Percentiles rank a stretch among this genome's conserved stretches.
phyloP scores from a whole-genome alignment of 164 flowering plant species.

The Warburgia ugandensis region DNA sequence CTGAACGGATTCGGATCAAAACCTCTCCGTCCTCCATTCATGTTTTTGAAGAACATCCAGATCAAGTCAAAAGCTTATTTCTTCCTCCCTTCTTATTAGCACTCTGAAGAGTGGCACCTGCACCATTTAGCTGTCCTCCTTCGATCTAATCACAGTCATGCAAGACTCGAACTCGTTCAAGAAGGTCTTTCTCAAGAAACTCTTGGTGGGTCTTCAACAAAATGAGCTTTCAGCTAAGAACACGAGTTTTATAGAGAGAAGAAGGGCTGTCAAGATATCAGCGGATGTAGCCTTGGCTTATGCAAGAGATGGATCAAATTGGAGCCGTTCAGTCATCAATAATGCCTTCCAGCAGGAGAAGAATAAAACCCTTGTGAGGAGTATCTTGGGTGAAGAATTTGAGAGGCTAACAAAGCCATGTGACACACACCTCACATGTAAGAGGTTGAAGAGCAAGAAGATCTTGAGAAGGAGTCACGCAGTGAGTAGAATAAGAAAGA shows the following conservation, averaged over 20 bases:
- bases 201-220: constrained; percentile 43
- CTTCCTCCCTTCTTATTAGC: neutral
- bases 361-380: constrained; percentile 18
- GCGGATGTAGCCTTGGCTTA: constrained; percentile 83
- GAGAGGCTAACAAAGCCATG: constrained; percentile 10
- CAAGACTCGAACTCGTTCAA: constrained; percentile 26
- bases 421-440: neutral
- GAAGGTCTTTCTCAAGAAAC: constrained; percentile 48
- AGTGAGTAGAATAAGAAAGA: constrained; percentile 12
- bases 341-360: constrained; percentile 22
- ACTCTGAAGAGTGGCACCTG: no score
- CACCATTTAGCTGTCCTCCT: no score
- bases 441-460: constrained; percentile 31
- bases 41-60: neutral
- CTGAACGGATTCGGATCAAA: neutral
- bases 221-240: constrained; percentile 4
- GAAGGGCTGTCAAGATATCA: constrained; percentile 53
- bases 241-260: constrained; percentile 47
- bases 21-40: neutral
- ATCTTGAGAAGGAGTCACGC: constrained; percentile 32
- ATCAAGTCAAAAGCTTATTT: neutral
- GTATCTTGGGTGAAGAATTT: constrained; percentile 20
- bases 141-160: constrained; percentile 22
- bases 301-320: constrained; percentile 36
- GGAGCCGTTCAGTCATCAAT: constrained; percentile 71